phyloP scores from a whole-genome alignment of 1,284 basidiomycete species.

The Termitomyces sp. region DNA sequence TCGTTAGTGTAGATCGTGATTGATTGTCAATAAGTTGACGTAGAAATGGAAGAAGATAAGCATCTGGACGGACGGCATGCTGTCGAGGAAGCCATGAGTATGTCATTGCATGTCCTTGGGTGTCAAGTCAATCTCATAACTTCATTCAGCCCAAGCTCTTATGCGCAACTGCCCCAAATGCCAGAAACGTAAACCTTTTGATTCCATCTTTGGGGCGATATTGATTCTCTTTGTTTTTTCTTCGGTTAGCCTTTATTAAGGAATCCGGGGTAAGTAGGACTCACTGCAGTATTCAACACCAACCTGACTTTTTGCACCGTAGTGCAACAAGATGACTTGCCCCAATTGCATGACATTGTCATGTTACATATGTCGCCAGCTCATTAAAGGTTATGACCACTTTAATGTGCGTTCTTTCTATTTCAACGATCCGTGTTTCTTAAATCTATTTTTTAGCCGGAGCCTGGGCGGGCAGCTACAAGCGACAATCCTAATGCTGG shows the following conservation, averaged over 20 bases:
- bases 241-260: constrained; percentile 62
- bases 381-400: constrained; percentile 63
- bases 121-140: constrained; percentile 1
- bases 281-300: neutral
- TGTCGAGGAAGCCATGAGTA: constrained; percentile 89
- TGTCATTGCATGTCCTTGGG: constrained; percentile 17
- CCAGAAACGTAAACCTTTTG: constrained; percentile 46
- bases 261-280: constrained; percentile 55
- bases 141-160: constrained; percentile 59
- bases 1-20: neutral
- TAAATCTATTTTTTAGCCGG: neutral
- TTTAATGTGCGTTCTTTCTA: constrained; percentile 39
- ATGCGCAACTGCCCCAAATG: constrained; percentile 85
- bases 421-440: neutral
- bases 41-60: constrained; percentile 69
- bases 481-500: constrained; percentile 24
- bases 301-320: constrained; percentile 2
- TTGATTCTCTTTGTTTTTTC: constrained; percentile 4
- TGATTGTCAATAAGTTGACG: constrained; percentile 2
- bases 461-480: constrained; percentile 6
- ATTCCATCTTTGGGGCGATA: neutral
- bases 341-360: constrained; percentile 17
- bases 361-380: constrained; percentile 17
- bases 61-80: constrained; percentile 68
- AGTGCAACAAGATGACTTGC: constrained; percentile 54